phyloP scores from a whole-genome alignment of 116 monocot genomes.

The Thalassia testudinum region DNA sequence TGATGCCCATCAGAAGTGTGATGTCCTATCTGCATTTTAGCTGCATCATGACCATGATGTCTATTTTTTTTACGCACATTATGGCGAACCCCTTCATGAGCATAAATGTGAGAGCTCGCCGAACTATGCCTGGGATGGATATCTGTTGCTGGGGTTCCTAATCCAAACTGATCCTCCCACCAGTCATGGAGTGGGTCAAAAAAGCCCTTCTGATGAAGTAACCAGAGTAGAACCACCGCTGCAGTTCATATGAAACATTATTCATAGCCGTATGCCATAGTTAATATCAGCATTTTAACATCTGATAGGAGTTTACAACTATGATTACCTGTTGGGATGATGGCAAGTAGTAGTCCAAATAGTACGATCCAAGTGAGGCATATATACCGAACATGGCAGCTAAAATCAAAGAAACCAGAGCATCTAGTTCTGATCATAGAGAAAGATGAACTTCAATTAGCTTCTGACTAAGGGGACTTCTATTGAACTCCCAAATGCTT shows the following conservation, averaged over 20 bases:
- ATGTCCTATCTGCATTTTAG: too few species aligned
- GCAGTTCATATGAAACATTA: slow-evolving; percentile 3
- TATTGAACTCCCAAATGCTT: too few species aligned
- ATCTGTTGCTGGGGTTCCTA: background rate
- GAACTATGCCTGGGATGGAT: too few species aligned
- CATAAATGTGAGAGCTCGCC: too few species aligned
- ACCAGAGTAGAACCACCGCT: slow-evolving; percentile 66
- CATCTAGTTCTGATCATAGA: slow-evolving; percentile 53
- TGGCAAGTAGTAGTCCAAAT: slow-evolving; percentile 48
- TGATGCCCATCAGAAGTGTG: too few species aligned
- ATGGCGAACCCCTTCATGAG: too few species aligned
- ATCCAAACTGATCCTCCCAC: slow-evolving; percentile 33
- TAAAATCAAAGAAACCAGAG: slow-evolving; percentile 70
- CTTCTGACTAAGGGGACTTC: too few species aligned
- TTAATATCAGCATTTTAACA: background rate
- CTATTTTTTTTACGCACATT: too few species aligned
- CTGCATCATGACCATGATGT: too few species aligned
- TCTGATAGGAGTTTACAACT: background rate
- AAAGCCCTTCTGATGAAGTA: slow-evolving; percentile 84
- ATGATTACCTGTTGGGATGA: slow-evolving; percentile 54
- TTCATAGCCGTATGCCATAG: too few species aligned
- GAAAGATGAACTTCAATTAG: background rate
- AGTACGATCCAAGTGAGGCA: slow-evolving; percentile 76
- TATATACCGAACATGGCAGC: slow-evolving; percentile 71
- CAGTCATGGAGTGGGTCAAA: slow-evolving; percentile 74